Conservation (phyloP, 768 basidiomycete genomes). For the Asterophora lycoperdoides region DNA sequence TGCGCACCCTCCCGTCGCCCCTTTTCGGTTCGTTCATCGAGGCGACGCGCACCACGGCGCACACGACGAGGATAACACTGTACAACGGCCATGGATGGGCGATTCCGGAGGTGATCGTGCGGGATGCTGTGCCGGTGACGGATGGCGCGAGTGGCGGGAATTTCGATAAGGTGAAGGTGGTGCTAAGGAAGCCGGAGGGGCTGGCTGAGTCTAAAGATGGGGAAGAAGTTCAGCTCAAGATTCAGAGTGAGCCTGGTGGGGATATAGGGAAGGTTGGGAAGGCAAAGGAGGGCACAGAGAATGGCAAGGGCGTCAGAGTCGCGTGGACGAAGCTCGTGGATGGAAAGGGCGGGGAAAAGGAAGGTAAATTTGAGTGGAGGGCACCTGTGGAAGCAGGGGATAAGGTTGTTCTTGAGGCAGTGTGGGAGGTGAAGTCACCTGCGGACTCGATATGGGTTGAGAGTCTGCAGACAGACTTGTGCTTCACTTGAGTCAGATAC, state of each 20-base stretch:
- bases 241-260: conserved; percentile 18
- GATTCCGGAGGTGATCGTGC: conserved; percentile 40
- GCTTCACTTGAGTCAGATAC: too few relatives aligned
- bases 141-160: conserved; percentile 41
- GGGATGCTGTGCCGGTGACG: conserved; percentile 41
- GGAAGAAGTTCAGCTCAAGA: conserved; percentile 27
- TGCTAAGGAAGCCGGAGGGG: conserved; percentile 42
- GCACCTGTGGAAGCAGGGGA: conserved; percentile 39
- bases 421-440: conserved; percentile 51
- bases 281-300: too few relatives aligned
- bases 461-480: neutral
- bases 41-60: conserved; percentile 38
- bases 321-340: conserved; percentile 25
- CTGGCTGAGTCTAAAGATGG: conserved; percentile 44
- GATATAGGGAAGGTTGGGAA: conserved; percentile 26
- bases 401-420: conserved; percentile 39
- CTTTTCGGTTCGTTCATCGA: conserved; percentile 41
- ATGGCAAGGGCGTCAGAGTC: too few relatives aligned
- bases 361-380: conserved; percentile 55
- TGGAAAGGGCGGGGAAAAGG: conserved; percentile 47
- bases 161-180: neutral
- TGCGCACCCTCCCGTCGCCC: conserved; percentile 29
- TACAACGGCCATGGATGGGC: conserved; percentile 46
- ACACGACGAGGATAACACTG: conserved; percentile 41
- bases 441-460: conserved; percentile 27